phyloP scores from a whole-genome alignment of 331 rosid genomes.

The Saraca asoca region DNA sequence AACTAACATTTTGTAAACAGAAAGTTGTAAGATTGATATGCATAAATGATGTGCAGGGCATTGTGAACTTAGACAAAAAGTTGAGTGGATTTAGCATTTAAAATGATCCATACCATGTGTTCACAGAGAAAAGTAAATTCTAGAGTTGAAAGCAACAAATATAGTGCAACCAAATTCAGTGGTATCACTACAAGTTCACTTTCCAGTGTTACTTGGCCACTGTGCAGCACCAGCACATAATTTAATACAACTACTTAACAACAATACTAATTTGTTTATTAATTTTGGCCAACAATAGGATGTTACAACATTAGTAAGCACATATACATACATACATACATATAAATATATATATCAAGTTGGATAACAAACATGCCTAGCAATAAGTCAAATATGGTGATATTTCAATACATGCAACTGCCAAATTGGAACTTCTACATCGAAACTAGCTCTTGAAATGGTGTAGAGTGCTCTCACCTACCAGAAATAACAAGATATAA shows the following conservation, averaged over 20 bases:
- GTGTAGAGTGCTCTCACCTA: conserved; percentile 12
- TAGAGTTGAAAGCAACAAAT: neutral
- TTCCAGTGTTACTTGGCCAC: conserved; percentile 32
- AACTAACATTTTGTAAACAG: no score
- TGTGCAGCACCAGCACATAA: neutral
- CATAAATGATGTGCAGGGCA: no score
- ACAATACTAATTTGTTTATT: neutral
- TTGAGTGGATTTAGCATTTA: no score
- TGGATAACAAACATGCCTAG: no score
- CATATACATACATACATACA: no score
- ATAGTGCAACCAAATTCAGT: no score
- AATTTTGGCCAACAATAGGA: neutral
- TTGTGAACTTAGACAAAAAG: no score
- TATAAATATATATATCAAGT: no score
- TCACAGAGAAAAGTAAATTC: no score
- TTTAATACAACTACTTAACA: conserved; percentile 30
- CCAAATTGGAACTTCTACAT: conserved; percentile 22
- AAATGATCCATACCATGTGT: no score
- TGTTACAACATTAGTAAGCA: conserved; percentile 9
- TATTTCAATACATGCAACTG: conserved; percentile 11
- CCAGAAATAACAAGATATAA: conserved; percentile 19
- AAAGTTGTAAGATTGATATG: no score
- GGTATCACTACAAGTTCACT: neutral
- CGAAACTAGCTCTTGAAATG: conserved; percentile 16
- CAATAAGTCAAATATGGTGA: neutral